Evolutionary conservation across 257 asterid genomes (phyloP).

Genomic region (Thymus quinquecostatus): DNA sequence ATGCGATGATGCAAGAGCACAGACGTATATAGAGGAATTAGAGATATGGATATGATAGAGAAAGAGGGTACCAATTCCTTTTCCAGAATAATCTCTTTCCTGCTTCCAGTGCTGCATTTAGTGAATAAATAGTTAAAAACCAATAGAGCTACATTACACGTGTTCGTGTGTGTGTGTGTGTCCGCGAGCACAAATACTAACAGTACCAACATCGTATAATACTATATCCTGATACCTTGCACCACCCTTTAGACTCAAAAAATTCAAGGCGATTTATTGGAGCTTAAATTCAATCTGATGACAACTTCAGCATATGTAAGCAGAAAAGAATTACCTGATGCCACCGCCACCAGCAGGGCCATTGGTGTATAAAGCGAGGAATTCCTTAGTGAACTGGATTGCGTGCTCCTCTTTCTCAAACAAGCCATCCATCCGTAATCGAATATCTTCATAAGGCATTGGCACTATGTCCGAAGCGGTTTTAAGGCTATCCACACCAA

Average conservation of each 20-base stretch:
- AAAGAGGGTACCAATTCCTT: slow-evolving; percentile 64
- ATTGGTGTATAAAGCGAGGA: slow-evolving; percentile 91
- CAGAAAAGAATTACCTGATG: slow-evolving; percentile 55
- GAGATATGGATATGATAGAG: slow-evolving; percentile 22
- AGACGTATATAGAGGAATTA: not conserved
- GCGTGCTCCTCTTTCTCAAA: slow-evolving; percentile 89
- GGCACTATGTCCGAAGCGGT: slow-evolving; percentile 34
- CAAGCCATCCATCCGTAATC: slow-evolving; percentile 91
- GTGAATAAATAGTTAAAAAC: slow-evolving; percentile 20
- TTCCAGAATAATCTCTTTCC: slow-evolving; percentile 79
- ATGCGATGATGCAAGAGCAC: not conserved
- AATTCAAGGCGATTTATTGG: not conserved
- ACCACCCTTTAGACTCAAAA: not conserved
- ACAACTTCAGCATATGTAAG: slow-evolving; percentile 6
- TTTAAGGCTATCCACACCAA: slow-evolving; percentile 90
- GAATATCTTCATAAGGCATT: slow-evolving; percentile 57
- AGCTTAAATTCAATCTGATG: slow-evolving; percentile 17
- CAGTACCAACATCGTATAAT: not conserved
- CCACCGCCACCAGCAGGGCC: slow-evolving; percentile 99
- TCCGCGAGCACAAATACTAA: not conserved
- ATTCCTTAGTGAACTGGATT: slow-evolving; percentile 68
- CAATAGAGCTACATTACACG: slow-evolving; percentile 15
- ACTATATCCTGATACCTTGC: not conserved
- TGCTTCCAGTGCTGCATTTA: slow-evolving; percentile 84
- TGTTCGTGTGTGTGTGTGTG: not conserved